Percentiles rank a stretch among this genome's conserved stretches.
Evolutionary conservation across 768 basidiomycete species (phyloP).

Genomic region (Russula sp.): DNA sequence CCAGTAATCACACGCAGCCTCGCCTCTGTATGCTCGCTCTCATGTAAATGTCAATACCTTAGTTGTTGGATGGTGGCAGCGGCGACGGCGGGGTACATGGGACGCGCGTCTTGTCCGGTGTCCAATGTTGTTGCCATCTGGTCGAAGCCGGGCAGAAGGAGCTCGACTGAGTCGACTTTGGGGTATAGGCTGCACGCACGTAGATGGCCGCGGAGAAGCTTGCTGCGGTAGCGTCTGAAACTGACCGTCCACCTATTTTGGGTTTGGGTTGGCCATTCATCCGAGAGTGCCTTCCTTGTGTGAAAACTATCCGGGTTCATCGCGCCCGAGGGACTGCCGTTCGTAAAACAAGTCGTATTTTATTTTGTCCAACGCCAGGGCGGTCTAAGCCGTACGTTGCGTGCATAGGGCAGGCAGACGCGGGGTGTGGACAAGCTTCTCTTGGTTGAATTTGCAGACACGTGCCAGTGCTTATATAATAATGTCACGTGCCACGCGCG

Average conservation of each 20-base stretch:
- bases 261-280: background rate
- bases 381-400: too few relatives aligned
- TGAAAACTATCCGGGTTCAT: too few relatives aligned
- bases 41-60: background rate
- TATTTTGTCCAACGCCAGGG: too few relatives aligned
- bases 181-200: background rate
- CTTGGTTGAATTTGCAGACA: too few relatives aligned
- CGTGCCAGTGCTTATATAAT: too few relatives aligned
- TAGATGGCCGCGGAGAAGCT: background rate
- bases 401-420: too few relatives aligned
- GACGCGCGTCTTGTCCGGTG: background rate
- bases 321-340: too few relatives aligned
- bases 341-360: too few relatives aligned
- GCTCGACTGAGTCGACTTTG: background rate
- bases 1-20: background rate
- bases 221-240: background rate
- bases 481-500: too few relatives aligned
- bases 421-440: too few relatives aligned
- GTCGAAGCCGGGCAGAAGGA: background rate
- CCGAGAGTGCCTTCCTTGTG: background rate
- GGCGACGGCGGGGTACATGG: background rate
- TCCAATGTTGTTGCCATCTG: background rate
- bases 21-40: background rate
- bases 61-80: too few relatives aligned
- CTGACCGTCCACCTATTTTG: background rate